These are phyloP conservation scores for Blastobotrys ciferrii DNA, from an alignment of 1,139 yeast genomes.

Conservation along the genomic window DNA sequence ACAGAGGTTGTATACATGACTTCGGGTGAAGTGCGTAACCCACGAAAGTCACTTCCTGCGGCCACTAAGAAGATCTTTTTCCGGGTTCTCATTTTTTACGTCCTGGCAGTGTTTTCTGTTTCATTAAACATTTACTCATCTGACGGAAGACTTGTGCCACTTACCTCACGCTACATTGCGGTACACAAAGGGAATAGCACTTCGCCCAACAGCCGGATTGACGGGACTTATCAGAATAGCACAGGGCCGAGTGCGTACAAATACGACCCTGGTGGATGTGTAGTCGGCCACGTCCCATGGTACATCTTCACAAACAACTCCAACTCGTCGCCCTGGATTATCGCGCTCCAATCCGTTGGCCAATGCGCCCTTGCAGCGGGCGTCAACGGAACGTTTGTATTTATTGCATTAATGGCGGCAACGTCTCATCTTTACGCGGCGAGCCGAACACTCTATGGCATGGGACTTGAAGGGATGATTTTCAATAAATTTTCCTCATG, in stretches of 20 bases:
- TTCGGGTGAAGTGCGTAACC: slow-evolving; percentile 82
- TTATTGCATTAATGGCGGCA: slow-evolving; percentile 76
- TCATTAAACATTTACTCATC: slow-evolving; percentile 73
- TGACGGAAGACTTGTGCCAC: slow-evolving; percentile 54
- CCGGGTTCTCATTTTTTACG: slow-evolving; percentile 66
- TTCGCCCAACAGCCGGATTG: neutral
- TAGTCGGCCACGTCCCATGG: slow-evolving; percentile 30
- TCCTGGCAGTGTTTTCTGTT: slow-evolving; percentile 67
- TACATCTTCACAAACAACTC: slow-evolving; percentile 16
- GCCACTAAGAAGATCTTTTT: slow-evolving; percentile 76
- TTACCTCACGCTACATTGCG: slow-evolving; percentile 6
- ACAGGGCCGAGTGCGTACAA: slow-evolving; percentile 1
- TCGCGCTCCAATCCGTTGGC: slow-evolving; percentile 71
- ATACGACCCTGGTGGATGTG: slow-evolving; percentile 20
- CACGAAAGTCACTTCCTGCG: slow-evolving; percentile 72
- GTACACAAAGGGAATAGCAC: neutral
- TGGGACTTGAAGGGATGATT: slow-evolving; percentile 69
- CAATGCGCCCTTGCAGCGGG: slow-evolving; percentile 61
- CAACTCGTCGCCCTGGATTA: slow-evolving; percentile 55
- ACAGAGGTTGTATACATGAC: slow-evolving; percentile 82
- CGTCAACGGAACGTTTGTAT: slow-evolving; percentile 63
- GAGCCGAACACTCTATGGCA: slow-evolving; percentile 72
- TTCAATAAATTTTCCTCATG: slow-evolving; percentile 61
- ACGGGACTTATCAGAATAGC: neutral
- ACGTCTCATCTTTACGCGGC: slow-evolving; percentile 76